Evolutionary conservation across 305 asterid genomes (phyloP), one percentile per base, ranked within the genome.

Genomic region (Solanum hybrid): DNA sequence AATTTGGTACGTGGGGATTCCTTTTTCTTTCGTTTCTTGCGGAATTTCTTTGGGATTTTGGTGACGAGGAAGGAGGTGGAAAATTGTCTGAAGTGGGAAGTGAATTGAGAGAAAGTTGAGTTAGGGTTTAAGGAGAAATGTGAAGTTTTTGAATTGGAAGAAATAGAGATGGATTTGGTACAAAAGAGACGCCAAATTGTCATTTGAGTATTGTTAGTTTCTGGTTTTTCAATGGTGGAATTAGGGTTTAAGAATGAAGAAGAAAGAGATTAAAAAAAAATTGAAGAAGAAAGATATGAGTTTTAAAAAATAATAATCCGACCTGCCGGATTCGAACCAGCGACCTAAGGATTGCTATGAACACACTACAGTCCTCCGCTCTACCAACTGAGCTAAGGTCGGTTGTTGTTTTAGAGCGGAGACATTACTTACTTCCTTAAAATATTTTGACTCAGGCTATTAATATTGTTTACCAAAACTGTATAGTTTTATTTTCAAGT

Each of bases 301-400:
- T n/a, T n/a, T n/a, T n/a, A n/a, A n/a, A n/a, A n/a, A n/a, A n/a
- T n/a, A n/a, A n/a, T n/a, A 35, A 36, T 85, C 88, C 88, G 88
- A 85, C 88, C 88, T 85, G 76, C 76, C 88, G 96, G 97, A 95
- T 93, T 94, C 96, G 97, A 95, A 93, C 97, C 98, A 95, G 97
- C 93, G 95, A 95, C 98, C 98, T 94, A 95, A 94, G 95, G 96
- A 40, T 42, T 42, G n/a, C 88, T 85, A 57, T 22, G 33, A 6
- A 79, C 85, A 2, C 26, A 94, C 98, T 97, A 95, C 98, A 97
- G 98, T 97, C 98, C 96, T 96, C 99, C 99, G 98, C 99, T 97
- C 97, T 97, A 92, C 98, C 98, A 97, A 96, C 99, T 96, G 99
- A 97, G 99, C 98, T 96, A 95, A 95, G 98, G 97, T 97, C 98